phyloP scores from a whole-genome alignment of 805 yeast genomes.

The Maudiozyma serrabonitensis region DNA sequence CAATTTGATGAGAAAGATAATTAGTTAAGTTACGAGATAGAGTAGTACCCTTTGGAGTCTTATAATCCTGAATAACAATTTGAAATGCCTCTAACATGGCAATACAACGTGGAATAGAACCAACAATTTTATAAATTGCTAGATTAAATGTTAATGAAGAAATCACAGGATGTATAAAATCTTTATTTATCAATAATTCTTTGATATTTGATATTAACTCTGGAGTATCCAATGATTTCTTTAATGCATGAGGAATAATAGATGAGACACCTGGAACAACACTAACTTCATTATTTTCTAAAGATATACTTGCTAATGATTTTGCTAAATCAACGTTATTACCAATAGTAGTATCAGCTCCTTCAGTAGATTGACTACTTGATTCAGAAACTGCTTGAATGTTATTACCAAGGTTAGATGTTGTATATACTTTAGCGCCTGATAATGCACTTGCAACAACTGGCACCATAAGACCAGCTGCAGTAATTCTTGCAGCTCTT shows the following conservation, averaged over 20 bases:
- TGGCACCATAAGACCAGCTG: slow-evolving; percentile 29
- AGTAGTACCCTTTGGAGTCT: slow-evolving; percentile 78
- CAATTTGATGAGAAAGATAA: slow-evolving; percentile 86
- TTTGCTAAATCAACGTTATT: slow-evolving; percentile 15
- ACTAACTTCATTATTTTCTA: slow-evolving; percentile 21
- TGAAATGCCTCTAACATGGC: slow-evolving; percentile 82
- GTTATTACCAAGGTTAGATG: slow-evolving; percentile 11
- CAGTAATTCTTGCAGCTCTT: slow-evolving; percentile 27
- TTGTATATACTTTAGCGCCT: slow-evolving; percentile 17
- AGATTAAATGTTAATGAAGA: slow-evolving; percentile 68
- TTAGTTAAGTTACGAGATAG: slow-evolving; percentile 81
- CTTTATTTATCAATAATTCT: slow-evolving; percentile 25
- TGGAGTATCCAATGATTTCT: slow-evolving; percentile 19
- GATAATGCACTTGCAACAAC: slow-evolving; percentile 21
- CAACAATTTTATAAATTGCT: slow-evolving; percentile 78
- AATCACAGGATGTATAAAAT: slow-evolving; percentile 80
- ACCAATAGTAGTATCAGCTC: slow-evolving; percentile 3
- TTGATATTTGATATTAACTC: slow-evolving; percentile 24
- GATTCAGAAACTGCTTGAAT: not conserved
- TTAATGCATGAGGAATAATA: slow-evolving; percentile 37
- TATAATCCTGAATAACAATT: slow-evolving; percentile 66
- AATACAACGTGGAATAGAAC: slow-evolving; percentile 76
- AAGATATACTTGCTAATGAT: slow-evolving; percentile 19
- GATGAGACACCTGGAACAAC: slow-evolving; percentile 33
- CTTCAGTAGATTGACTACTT: slow-evolving; percentile 1